A percentile compares a stretch with the other conserved stretches of the same genome.
Conservation (phyloP, 257 asterid species). For the Solanum pennellii region DNA sequence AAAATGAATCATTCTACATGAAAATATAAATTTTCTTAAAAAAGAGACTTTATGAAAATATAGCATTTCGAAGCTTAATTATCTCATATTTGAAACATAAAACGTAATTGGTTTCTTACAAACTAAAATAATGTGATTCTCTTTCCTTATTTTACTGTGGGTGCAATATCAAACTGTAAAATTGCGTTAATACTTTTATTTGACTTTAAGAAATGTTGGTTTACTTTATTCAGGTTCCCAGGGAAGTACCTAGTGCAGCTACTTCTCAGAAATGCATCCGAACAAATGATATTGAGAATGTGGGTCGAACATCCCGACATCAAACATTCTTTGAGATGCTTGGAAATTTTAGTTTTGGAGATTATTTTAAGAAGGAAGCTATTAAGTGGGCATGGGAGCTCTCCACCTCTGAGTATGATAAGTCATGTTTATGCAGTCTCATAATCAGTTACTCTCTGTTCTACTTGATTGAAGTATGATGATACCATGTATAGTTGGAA, state of each 20-base stretch:
- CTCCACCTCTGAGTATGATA: constrained; percentile 60
- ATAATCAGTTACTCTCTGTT: background rate
- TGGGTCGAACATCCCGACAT: constrained; percentile 85
- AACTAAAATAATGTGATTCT: background rate
- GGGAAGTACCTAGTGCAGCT: constrained; percentile 82
- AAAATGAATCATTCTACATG: background rate
- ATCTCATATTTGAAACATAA: background rate
- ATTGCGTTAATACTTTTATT: background rate
- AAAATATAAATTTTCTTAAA: background rate
- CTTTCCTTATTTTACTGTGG: background rate
- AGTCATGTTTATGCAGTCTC: background rate
- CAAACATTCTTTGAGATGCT: constrained; percentile 99
- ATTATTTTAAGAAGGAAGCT: constrained; percentile 87
- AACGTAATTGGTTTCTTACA: background rate
- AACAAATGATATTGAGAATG: constrained; percentile 87
- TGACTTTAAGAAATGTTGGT: background rate
- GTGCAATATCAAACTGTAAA: background rate
- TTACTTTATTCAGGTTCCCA: constrained; percentile 49
- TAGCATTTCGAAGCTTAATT: background rate
- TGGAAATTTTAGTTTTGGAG: constrained; percentile 96
- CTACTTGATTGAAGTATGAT: background rate
- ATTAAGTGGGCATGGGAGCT: constrained; percentile 99
- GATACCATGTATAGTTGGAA: background rate
- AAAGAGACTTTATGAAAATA: background rate
- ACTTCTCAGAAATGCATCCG: constrained; percentile 95